Percentiles rank a stretch among this genome's conserved stretches.
Evolutionary conservation across 2,329 filamentous ascomycete species (phyloP).

Genomic region (Ceratocystis cacaofunesta): DNA sequence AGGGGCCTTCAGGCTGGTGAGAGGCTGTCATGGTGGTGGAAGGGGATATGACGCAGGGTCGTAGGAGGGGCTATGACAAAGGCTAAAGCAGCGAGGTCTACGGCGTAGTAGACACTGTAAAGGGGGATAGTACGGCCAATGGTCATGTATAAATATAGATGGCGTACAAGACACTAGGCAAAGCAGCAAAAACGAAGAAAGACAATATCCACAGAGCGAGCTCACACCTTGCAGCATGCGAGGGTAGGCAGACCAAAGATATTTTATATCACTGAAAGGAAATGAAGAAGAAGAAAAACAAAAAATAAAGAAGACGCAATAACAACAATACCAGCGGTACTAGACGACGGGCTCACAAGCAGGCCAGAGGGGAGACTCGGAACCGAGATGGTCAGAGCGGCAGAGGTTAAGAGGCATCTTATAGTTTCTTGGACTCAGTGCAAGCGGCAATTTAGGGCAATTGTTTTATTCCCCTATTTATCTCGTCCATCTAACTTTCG

Average conservation of each 20-base stretch:
- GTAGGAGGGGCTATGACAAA: not conserved
- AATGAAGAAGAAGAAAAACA: not conserved
- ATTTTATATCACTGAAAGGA: not conserved
- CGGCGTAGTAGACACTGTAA: too few relatives aligned
- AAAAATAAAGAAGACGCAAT: not conserved
- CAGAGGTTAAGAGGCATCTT: constrained; percentile 1
- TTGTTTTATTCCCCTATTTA: not conserved
- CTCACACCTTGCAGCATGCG: not conserved
- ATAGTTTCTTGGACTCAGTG: not conserved
- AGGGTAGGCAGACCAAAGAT: not conserved
- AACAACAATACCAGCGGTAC: not conserved
- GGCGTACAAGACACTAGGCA: too few relatives aligned
- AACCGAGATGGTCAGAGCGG: constrained; percentile 2
- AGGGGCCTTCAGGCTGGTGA: constrained; percentile 1
- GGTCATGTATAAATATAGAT: too few relatives aligned
- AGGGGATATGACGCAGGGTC: not conserved
- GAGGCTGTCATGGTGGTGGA: constrained; percentile 11
- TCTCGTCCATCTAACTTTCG: not conserved
- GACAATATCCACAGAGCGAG: too few relatives aligned
- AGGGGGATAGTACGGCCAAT: too few relatives aligned
- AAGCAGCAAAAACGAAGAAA: not conserved
- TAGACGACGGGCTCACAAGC: not conserved
- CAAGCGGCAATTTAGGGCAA: not conserved
- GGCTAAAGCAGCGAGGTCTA: not conserved
- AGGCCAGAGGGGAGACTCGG: not conserved